Percentiles rank a stretch among this genome's conserved stretches.
These are phyloP conservation scores for Diaporthe vaccinii DNA, from an alignment of 2,329 filamentous ascomycete genomes.

Conservation along the genomic window DNA sequence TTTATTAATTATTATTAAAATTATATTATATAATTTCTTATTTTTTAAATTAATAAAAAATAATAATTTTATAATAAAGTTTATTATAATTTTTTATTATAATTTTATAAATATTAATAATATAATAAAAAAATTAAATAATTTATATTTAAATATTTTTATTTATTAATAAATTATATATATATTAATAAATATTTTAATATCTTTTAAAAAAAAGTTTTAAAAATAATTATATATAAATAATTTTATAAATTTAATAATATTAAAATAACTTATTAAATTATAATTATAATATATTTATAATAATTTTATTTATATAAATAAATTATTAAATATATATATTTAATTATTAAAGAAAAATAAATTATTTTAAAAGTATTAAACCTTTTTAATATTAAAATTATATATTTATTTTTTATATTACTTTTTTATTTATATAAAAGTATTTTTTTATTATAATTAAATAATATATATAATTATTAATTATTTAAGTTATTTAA, in stretches of 20 bases:
- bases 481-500: too few relatives aligned
- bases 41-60: background rate
- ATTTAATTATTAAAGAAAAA: background rate
- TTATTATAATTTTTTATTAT: too few relatives aligned
- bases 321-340: background rate
- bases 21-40: background rate
- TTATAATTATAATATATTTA: background rate
- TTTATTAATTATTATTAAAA: conserved; percentile 7
- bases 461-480: background rate
- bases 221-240: background rate
- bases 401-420: background rate
- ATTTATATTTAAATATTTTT: background rate
- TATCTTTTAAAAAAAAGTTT: too few relatives aligned
- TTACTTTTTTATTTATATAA: background rate
- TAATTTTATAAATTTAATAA: too few relatives aligned
- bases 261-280: background rate
- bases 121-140: background rate
- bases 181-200: too few relatives aligned
- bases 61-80: conserved; percentile 1
- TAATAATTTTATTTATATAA: background rate
- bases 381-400: background rate
- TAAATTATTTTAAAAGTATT: background rate
- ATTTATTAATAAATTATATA: conserved; percentile 15
- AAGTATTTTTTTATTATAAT: background rate
- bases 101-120: background rate